Evolutionary conservation across 805 yeast genomes (phyloP).

Genomic region (Wickerhamomyces bisporus): DNA sequence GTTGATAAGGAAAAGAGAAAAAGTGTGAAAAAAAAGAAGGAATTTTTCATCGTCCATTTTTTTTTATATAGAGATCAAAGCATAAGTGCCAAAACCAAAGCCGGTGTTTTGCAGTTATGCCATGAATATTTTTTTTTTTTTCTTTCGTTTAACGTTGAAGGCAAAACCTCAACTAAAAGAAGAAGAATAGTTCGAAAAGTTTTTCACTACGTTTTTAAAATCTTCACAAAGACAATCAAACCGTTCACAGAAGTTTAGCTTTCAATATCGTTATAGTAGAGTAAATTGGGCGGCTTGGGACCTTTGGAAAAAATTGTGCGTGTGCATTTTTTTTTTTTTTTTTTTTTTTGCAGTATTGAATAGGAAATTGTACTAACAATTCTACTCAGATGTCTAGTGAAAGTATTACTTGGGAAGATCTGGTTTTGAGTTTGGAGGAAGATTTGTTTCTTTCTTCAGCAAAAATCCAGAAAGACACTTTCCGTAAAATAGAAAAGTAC

Average conservation of each 20-base stretch:
- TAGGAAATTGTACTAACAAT: neutral
- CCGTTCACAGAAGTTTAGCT: neutral
- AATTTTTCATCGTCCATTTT: neutral
- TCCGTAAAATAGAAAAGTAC: slow-evolving; percentile 11
- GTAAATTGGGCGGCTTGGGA: neutral
- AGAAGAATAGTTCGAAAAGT: too few species aligned
- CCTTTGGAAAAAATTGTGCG: neutral
- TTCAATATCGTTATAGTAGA: neutral
- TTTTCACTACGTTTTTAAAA: too few species aligned
- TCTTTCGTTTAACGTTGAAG: too few species aligned
- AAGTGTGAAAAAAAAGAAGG: slow-evolving; percentile 1
- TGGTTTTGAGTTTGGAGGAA: slow-evolving; percentile 17
- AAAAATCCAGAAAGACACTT: slow-evolving; percentile 19
- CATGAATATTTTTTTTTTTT: too few species aligned
- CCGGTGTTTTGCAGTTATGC: slow-evolving; percentile 1
- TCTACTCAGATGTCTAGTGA: slow-evolving; percentile 5
- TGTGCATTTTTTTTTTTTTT: too few species aligned
- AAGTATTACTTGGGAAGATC: slow-evolving; percentile 14
- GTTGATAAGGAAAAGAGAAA: slow-evolving; percentile 38
- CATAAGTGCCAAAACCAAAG: too few species aligned
- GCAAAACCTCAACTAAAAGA: too few species aligned
- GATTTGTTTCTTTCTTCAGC: slow-evolving; percentile 17
- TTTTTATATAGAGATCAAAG: neutral
- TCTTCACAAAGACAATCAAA: too few species aligned
- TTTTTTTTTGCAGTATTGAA: too few species aligned